Conservation (phyloP, 192 early-diverging fungal genomes). For the Umbelopsis vinacea region DNA sequence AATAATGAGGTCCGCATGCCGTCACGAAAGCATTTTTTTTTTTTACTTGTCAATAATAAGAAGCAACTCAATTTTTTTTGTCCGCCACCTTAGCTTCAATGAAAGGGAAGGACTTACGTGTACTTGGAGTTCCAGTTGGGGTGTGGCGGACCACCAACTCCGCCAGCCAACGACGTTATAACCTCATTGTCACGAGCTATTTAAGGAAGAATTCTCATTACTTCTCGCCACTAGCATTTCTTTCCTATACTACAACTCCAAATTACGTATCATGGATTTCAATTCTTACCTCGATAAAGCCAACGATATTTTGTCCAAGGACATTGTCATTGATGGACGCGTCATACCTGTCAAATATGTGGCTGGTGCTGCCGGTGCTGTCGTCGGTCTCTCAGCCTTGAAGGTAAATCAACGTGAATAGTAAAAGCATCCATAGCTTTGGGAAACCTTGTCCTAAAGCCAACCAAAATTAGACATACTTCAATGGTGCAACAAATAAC, state of each 20-base stretch:
- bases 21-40: no score
- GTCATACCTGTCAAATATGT: slow-evolving; percentile 6
- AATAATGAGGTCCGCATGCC: no score
- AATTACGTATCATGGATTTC: not conserved
- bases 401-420: not conserved
- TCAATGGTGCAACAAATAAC: not conserved
- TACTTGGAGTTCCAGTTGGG: no score
- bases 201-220: no score
- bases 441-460: not conserved
- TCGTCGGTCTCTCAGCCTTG: not conserved
- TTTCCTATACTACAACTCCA: not conserved
- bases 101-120: no score
- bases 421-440: not conserved
- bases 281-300: not conserved
- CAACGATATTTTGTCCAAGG: not conserved
- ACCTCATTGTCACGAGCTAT: not conserved
- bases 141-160: no score
- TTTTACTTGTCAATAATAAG: no score
- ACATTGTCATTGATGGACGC: slow-evolving; percentile 4
- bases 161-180: not conserved
- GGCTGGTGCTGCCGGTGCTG: not conserved
- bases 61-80: no score
- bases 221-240: no score
- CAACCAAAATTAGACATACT: not conserved
- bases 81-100: no score